phyloP scores from a whole-genome alignment of 805 yeast species.

The Candida chilensis region DNA sequence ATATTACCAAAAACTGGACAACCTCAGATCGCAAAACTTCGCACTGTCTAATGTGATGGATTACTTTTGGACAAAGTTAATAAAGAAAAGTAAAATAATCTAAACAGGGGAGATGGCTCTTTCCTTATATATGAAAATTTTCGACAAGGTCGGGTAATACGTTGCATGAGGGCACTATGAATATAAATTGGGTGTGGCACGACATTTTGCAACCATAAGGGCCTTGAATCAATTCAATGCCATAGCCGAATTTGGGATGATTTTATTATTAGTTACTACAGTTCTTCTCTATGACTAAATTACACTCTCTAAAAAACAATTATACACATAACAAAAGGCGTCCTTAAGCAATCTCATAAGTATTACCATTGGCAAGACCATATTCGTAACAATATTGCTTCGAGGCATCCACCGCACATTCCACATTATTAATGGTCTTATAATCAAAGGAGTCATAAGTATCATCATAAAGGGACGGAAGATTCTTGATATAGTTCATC shows the following conservation, averaged over 20 bases:
- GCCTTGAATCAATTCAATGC: too few species aligned
- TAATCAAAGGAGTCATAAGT: too few species aligned
- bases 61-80: constrained; percentile 59
- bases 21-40: constrained; percentile 4
- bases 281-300: too few species aligned
- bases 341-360: constrained; percentile 1
- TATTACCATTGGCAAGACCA: not conserved
- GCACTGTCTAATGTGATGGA: constrained; percentile 70
- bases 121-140: too few species aligned
- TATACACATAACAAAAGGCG: too few species aligned
- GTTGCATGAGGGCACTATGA: too few species aligned
- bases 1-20: constrained; percentile 1
- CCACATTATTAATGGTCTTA: not conserved
- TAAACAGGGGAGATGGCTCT: too few species aligned
- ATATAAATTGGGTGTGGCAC: not conserved
- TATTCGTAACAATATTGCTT: not conserved
- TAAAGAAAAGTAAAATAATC: constrained; percentile 10
- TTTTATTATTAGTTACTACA: too few species aligned
- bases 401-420: constrained; percentile 1
- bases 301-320: too few species aligned
- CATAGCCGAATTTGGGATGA: too few species aligned
- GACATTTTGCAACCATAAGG: not conserved
- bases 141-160: too few species aligned
- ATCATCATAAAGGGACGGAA: not conserved
- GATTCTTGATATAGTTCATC: not conserved